These are phyloP conservation scores for Colletotrichum truncatum DNA, from an alignment of 2,329 filamentous ascomycete genomes.

Conservation along the genomic window DNA sequence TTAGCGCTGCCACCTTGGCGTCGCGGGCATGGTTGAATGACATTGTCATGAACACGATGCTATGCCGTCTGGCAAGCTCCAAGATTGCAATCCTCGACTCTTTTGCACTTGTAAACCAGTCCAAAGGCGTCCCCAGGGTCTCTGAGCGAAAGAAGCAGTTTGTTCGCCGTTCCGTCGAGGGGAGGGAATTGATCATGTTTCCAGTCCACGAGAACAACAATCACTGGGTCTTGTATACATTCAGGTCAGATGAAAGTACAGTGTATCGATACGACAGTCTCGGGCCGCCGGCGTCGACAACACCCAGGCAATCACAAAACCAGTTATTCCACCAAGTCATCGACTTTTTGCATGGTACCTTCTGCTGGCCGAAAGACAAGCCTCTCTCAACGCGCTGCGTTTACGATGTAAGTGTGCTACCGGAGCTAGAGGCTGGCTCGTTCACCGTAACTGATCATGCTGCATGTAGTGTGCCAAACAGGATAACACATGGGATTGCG, in stretches of 20 bases:
- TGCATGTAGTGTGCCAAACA: neutral
- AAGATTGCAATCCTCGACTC: neutral
- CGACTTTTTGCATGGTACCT: neutral
- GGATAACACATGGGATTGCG: neutral
- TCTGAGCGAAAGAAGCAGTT: neutral
- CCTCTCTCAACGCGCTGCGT: neutral
- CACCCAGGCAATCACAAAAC: neutral
- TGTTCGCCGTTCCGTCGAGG: neutral
- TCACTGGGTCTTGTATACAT: neutral
- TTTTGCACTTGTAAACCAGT: neutral
- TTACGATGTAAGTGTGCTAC: neutral
- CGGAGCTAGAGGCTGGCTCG: no score
- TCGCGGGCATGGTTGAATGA: neutral
- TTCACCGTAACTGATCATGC: neutral
- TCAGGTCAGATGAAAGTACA: neutral
- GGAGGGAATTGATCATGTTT: neutral
- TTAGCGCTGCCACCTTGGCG: neutral
- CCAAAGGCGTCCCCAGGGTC: no score
- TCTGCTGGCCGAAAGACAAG: neutral
- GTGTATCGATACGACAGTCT: neutral
- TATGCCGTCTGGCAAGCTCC: neutral
- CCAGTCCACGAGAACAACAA: neutral
- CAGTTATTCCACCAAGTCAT: neutral
- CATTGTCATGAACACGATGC: neutral
- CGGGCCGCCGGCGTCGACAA: neutral